Percentiles rank a stretch among this genome's conserved stretches.
Evolutionary conservation across 345 rosid species (phyloP).

Genomic region (Iberis pinnata): DNA sequence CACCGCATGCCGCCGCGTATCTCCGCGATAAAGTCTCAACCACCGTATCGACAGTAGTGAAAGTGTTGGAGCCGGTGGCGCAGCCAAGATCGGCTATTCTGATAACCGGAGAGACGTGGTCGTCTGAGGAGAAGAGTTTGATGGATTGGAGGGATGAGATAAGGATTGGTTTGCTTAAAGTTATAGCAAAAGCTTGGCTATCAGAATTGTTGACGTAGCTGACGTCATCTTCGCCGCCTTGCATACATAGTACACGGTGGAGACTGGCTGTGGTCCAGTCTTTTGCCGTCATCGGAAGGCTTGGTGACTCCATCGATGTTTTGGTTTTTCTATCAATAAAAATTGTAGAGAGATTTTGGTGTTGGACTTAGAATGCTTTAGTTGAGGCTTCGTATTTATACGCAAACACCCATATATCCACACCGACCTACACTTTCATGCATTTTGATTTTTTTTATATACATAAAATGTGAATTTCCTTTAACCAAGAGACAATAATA

Average conservation of each 20-base stretch:
- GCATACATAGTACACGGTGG: constrained; percentile 45
- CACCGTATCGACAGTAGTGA: constrained; percentile 36
- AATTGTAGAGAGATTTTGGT: neutral
- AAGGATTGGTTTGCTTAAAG: constrained; percentile 47
- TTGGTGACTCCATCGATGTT: constrained; percentile 29
- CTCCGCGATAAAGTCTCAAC: constrained; percentile 38
- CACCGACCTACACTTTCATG: constrained; percentile 1
- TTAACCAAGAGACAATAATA: no score
- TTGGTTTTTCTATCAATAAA: neutral
- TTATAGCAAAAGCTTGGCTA: constrained; percentile 45
- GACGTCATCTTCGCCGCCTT: constrained; percentile 49
- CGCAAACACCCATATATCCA: constrained; percentile 2
- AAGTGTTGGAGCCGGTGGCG: constrained; percentile 51
- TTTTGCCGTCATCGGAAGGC: constrained; percentile 20
- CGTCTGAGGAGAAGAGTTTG: constrained; percentile 23
- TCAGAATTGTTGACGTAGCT: constrained; percentile 55
- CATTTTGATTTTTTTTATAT: neutral
- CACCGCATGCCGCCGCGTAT: constrained; percentile 28
- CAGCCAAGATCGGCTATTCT: constrained; percentile 53
- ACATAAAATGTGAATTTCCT: no score
- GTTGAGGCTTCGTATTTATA: constrained; percentile 20
- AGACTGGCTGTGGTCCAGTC: constrained; percentile 33
- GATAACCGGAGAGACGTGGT: constrained; percentile 26
- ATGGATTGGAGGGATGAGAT: constrained; percentile 37
- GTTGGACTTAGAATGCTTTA: neutral